Percentiles rank a stretch among this genome's conserved stretches.
phyloP scores from a whole-genome alignment of 345 rosid genomes.

The Mangifera indica region DNA sequence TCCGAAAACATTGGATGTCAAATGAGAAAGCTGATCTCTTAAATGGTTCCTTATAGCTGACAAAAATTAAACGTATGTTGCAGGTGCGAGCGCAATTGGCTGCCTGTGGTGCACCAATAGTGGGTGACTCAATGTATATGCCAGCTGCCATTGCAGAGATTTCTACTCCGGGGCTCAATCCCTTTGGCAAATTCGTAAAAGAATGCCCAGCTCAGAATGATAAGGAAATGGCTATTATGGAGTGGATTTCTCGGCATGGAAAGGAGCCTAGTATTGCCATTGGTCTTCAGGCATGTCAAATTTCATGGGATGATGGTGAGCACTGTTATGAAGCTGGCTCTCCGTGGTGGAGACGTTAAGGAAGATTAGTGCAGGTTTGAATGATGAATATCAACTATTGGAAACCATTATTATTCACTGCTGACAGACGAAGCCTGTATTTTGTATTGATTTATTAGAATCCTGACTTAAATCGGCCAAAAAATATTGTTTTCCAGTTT shows the following conservation, averaged over 20 bases:
- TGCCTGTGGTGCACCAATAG: constrained; percentile 80
- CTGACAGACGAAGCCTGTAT: background rate
- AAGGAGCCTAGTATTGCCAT: constrained; percentile 74
- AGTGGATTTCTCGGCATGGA: constrained; percentile 72
- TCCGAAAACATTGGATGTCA: too few relatives aligned
- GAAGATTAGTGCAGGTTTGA: constrained; percentile 5
- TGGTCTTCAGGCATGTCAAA: constrained; percentile 91
- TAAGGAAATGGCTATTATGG: constrained; percentile 49
- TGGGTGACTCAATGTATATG: constrained; percentile 94
- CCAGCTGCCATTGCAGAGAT: constrained; percentile 76
- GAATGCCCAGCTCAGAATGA: constrained; percentile 35
- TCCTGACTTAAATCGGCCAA: background rate
- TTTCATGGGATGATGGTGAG: constrained; percentile 78
- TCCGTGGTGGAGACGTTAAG: constrained; percentile 78
- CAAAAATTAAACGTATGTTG: constrained; percentile 19
- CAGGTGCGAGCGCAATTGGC: constrained; percentile 91
- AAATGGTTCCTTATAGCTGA: background rate
- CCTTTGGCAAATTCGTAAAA: constrained; percentile 59
- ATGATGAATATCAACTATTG: background rate
- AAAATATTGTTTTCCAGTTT: background rate
- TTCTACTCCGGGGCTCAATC: constrained; percentile 56
- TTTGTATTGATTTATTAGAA: background rate
- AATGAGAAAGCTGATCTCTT: background rate
- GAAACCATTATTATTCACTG: background rate
- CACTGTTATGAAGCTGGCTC: constrained; percentile 70